Conservation (phyloP, 768 basidiomycete genomes). For the Amyloporia xantha region DNA sequence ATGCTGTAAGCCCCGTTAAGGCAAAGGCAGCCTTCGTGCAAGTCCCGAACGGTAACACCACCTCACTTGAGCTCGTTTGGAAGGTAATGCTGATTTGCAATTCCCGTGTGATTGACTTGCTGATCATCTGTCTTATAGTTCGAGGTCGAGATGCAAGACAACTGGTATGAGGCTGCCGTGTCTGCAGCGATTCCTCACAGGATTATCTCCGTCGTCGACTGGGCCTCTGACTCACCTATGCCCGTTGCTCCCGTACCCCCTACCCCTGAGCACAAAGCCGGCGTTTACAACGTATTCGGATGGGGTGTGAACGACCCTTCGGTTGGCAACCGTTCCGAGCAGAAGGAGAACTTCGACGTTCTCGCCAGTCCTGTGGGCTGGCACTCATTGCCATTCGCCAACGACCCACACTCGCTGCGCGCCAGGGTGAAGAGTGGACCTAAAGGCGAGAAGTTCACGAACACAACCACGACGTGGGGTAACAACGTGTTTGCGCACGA, state of each 20-base stretch:
- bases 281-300: constrained; percentile 61
- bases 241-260: constrained; percentile 25
- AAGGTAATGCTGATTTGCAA: constrained; percentile 35
- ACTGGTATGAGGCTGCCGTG: constrained; percentile 93
- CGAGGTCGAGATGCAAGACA: constrained; percentile 90
- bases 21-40: constrained; percentile 76
- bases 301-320: constrained; percentile 86
- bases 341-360: constrained; percentile 65
- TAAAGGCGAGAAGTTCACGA: constrained; percentile 26
- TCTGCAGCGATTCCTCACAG: constrained; percentile 67
- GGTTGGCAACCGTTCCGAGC: constrained; percentile 52
- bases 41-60: constrained; percentile 57
- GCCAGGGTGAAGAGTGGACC: constrained; percentile 16
- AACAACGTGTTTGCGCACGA: constrained; percentile 94
- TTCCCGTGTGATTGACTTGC: background rate
- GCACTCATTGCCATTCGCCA: constrained; percentile 72
- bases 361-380: constrained; percentile 86
- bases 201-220: constrained; percentile 87
- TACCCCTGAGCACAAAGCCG: constrained; percentile 22
- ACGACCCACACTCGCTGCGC: constrained; percentile 50
- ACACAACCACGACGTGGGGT: constrained; percentile 79
- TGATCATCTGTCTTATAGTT: constrained; percentile 40
- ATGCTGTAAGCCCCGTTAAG: constrained; percentile 75
- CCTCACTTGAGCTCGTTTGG: constrained; percentile 75
- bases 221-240: constrained; percentile 76